These are phyloP conservation scores for Mariannaea elegans DNA, from an alignment of 2,329 filamentous ascomycete genomes.

Conservation along the genomic window DNA sequence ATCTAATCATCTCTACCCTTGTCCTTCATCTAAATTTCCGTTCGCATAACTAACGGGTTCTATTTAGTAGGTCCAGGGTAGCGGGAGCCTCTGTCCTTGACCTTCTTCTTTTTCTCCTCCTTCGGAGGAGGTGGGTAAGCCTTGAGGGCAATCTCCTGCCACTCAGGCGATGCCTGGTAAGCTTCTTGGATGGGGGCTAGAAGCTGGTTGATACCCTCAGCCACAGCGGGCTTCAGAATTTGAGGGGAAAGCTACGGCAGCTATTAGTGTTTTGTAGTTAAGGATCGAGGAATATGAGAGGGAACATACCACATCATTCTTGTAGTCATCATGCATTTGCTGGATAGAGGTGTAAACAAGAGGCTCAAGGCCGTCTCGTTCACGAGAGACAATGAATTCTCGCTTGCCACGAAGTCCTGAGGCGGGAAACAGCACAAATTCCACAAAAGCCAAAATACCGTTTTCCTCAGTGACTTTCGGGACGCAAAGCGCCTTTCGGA, in stretches of 20 bases:
- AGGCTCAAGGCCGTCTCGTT: slow-evolving; percentile 72
- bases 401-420: slow-evolving; percentile 68
- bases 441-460: slow-evolving; percentile 85
- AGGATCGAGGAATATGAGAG: rapidly evolving
- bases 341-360: slow-evolving; percentile 81
- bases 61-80: slow-evolving; percentile 58
- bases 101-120: slow-evolving; percentile 72
- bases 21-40: slow-evolving; percentile 28
- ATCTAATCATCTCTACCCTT: neutral
- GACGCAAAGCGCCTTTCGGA: slow-evolving; percentile 83
- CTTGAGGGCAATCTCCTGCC: slow-evolving; percentile 74
- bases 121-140: slow-evolving; percentile 82
- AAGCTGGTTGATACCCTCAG: slow-evolving; percentile 75
- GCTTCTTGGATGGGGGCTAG: slow-evolving; percentile 80
- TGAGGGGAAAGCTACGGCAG: slow-evolving; percentile 76
- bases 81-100: slow-evolving; percentile 77
- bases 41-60: slow-evolving; percentile 10
- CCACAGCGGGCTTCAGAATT: slow-evolving; percentile 84
- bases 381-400: slow-evolving; percentile 74
- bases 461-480: slow-evolving; percentile 84
- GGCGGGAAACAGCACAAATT: slow-evolving; percentile 85
- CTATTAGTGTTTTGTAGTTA: neutral
- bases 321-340: slow-evolving; percentile 82
- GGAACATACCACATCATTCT: slow-evolving; percentile 73
- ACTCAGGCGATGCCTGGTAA: slow-evolving; percentile 76